Conservation (phyloP, 345 rosid genomes). For the Rhodamnia rubescens region DNA sequence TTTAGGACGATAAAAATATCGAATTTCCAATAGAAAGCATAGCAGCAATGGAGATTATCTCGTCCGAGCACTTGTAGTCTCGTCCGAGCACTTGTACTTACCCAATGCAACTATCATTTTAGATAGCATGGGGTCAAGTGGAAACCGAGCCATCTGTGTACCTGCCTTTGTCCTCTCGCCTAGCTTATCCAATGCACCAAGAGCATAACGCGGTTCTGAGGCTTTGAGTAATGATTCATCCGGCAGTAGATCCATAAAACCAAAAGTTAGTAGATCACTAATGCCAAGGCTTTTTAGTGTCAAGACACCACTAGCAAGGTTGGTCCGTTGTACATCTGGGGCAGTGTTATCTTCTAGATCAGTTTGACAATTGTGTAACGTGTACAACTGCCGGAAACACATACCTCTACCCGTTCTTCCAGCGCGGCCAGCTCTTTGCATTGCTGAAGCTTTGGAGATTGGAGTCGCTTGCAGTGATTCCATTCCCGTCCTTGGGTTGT, state of each 20-base stretch:
- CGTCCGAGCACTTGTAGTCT: no score
- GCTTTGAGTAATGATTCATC: constrained; percentile 92
- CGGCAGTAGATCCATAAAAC: constrained; percentile 97
- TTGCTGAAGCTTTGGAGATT: constrained; percentile 92
- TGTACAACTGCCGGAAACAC: constrained; percentile 84
- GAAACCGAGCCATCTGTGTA: constrained; percentile 91
- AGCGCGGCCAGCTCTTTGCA: constrained; percentile 90
- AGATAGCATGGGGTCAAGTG: constrained; percentile 89
- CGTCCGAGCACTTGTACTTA: constrained; percentile 82
- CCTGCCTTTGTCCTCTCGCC: constrained; percentile 97
- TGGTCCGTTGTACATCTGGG: constrained; percentile 92
- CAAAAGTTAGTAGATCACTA: constrained; percentile 79
- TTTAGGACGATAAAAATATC: constrained; percentile 88
- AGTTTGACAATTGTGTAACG: constrained; percentile 58
- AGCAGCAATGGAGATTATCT: constrained; percentile 72
- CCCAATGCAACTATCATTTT: constrained; percentile 94
- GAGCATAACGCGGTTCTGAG: constrained; percentile 66
- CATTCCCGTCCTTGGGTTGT: constrained; percentile 95
- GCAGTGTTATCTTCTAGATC: constrained; percentile 87
- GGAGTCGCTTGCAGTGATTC: constrained; percentile 85
- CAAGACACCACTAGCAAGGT: constrained; percentile 89
- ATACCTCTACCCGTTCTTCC: constrained; percentile 97
- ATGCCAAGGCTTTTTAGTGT: constrained; percentile 95
- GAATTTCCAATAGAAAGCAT: constrained; percentile 96
- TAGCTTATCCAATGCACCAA: constrained; percentile 78